Evolutionary conservation across 2,329 filamentous ascomycete species (phyloP).

Genomic region (Lachnellula occidentalis): DNA sequence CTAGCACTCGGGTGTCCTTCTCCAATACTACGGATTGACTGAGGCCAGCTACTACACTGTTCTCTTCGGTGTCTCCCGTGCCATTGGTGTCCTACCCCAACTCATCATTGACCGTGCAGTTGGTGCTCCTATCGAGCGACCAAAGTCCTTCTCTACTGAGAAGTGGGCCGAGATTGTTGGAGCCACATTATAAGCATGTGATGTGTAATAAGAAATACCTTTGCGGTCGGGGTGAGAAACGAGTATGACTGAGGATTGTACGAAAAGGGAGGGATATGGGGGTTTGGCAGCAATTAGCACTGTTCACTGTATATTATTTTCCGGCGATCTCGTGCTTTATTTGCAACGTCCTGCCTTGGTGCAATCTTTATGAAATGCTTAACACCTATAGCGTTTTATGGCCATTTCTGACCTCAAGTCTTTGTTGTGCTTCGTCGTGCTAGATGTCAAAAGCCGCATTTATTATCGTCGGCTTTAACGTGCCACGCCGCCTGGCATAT

Average conservation of each 20-base stretch:
- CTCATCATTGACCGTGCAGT: conserved; percentile 99
- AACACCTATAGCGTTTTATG: neutral
- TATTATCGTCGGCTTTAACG: too few relatives aligned
- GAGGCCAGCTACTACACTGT: conserved; percentile 99
- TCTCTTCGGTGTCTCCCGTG: conserved; percentile 96
- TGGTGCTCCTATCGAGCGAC: conserved; percentile 94
- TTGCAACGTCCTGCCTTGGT: conserved; percentile 13
- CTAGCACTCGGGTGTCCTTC: conserved; percentile 88
- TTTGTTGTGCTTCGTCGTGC: neutral
- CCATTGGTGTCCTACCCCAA: conserved; percentile 97
- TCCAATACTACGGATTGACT: conserved; percentile 98
- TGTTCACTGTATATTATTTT: conserved; percentile 32
- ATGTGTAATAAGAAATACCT: neutral
- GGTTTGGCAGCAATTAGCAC: conserved; percentile 19
- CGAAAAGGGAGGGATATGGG: conserved; percentile 25
- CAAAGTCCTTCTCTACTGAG: conserved; percentile 98
- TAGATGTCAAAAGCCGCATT: neutral
- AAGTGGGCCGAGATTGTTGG: conserved; percentile 90
- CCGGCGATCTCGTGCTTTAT: conserved; percentile 23
- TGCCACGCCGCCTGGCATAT: too few relatives aligned
- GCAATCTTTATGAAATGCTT: conserved; percentile 1
- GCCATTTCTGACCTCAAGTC: too few relatives aligned
- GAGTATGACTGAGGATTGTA: conserved; percentile 17
- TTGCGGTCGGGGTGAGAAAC: neutral
- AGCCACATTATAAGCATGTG: conserved; percentile 74